phyloP scores from a whole-genome alignment of 1,284 basidiomycete species.

The Xerocomus amazonicus region DNA sequence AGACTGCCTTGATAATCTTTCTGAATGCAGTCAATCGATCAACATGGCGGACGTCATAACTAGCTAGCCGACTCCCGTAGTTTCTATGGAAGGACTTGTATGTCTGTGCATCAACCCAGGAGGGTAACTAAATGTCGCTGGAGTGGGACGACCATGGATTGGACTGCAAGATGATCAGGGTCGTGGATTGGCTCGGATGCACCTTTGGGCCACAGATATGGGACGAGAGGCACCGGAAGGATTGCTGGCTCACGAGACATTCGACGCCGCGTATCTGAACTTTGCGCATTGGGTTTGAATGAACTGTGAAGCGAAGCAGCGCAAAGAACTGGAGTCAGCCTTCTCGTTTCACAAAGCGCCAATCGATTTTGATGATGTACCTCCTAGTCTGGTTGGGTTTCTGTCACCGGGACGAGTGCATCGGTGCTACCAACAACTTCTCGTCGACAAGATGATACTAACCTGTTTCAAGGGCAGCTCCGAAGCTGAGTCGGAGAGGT shows the following conservation, averaged over 20 bases:
- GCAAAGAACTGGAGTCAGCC: too few relatives aligned
- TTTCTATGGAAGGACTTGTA: constrained; percentile 15
- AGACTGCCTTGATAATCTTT: rapidly evolving
- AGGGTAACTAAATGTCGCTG: too few relatives aligned
- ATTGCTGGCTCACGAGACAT: background rate
- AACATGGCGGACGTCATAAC: too few relatives aligned
- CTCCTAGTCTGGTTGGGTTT: constrained; percentile 5
- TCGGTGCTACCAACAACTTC: constrained; percentile 3
- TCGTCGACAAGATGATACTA: constrained; percentile 8
- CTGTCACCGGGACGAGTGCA: constrained; percentile 10
- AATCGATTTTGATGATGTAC: too few relatives aligned
- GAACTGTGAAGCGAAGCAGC: too few relatives aligned
- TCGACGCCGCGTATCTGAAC: too few relatives aligned
- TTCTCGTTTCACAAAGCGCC: too few relatives aligned
- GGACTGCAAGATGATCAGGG: constrained; percentile 8
- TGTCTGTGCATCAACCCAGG: too few relatives aligned
- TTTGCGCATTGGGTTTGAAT: too few relatives aligned
- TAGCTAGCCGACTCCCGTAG: constrained; percentile 11
- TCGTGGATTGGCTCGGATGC: too few relatives aligned
- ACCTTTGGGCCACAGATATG: constrained; percentile 2
- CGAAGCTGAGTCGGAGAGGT: background rate
- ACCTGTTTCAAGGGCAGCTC: background rate
- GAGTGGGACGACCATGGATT: constrained; percentile 1
- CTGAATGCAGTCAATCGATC: background rate
- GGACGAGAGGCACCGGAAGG: background rate